Conservation (phyloP, 1,139 yeast species). For the Magnusiomyces fungicola region DNA sequence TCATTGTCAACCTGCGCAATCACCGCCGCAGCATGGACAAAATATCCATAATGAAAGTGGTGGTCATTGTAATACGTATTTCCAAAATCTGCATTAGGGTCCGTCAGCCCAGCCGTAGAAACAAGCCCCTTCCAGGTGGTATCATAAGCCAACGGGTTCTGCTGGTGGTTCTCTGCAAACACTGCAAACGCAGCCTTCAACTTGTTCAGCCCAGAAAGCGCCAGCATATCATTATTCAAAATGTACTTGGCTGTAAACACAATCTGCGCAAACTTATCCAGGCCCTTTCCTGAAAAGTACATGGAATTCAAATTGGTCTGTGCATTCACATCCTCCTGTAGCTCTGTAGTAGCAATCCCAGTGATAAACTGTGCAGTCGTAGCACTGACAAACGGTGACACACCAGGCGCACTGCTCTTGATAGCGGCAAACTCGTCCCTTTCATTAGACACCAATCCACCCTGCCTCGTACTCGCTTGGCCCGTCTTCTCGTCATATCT, state of each 20-base stretch:
- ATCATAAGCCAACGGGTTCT: slow-evolving; percentile 60
- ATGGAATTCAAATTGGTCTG: slow-evolving; percentile 47
- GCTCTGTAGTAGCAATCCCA: slow-evolving; percentile 48
- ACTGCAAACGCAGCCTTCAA: slow-evolving; percentile 49
- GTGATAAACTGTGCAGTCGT: slow-evolving; percentile 33
- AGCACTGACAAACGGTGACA: not conserved
- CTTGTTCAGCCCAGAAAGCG: slow-evolving; percentile 37
- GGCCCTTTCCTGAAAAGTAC: slow-evolving; percentile 62
- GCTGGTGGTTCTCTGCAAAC: slow-evolving; percentile 46
- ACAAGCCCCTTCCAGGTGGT: slow-evolving; percentile 59
- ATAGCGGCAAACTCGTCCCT: not conserved
- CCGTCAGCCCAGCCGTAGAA: slow-evolving; percentile 41
- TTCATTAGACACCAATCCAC: not conserved
- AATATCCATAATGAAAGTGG: slow-evolving; percentile 70
- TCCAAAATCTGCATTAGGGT: slow-evolving; percentile 52
- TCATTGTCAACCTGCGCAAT: slow-evolving; percentile 54
- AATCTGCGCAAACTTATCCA: slow-evolving; percentile 69
- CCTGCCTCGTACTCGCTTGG: not conserved
- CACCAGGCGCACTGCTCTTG: not conserved
- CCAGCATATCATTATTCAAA: slow-evolving; percentile 16
- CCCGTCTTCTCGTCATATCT: not conserved
- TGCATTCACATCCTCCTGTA: slow-evolving; percentile 46
- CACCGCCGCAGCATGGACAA: slow-evolving; percentile 66
- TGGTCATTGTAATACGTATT: slow-evolving; percentile 63
- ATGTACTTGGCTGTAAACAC: slow-evolving; percentile 48